Base-by-base conservation (phyloP, 345 rosid genomes). In the Bruguiera sexangula region DNA sequence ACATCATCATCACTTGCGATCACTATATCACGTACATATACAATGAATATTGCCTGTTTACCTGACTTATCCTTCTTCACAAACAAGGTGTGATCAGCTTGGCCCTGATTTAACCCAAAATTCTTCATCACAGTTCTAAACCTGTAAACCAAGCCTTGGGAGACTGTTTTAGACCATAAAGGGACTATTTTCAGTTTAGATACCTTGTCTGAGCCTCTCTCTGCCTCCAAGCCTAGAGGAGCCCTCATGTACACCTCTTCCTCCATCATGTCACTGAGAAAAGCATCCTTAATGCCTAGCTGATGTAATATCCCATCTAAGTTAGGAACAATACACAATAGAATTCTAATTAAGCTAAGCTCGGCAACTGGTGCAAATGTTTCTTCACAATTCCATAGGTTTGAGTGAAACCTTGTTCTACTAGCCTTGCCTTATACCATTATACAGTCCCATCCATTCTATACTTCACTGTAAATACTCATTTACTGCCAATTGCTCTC, bases 1-100 rank as follows among this genome's bases (percentile, higher is more conserved):
- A 30, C 62, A 11, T 2, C 8, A 54, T 21, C 5, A 32, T 58
- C 30, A 4, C 60, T 18, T 5, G 60, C 30, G 2, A 65, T 3
- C 3, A 65, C 20, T 2, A 65, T 46, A 11, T 48, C 68, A 65
- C 26, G 36, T 19, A 66, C 46, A 66, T 66, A 52, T 20, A 66
- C 2, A 6, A 16, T 55, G 1, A 55, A 6, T 1, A 34, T 6
- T 5, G 48, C 1, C 0, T 6, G 1, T 6, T 32, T 32, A 5
- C 6, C 0, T 22, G 1, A 54, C 7, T 8, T 22, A 31, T 10
- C 61, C 30, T 7, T 20, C 15, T 54, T 54, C 2, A 10, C 9
- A 24, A 67, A 67, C 5, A 67, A 19, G 1, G 51, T 32, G 7
- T 55, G 61, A 55, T 34, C 52, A 0, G 62, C 9, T 1, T 54